These are phyloP conservation scores for Globisporangium apiculatum DNA, from an alignment of 352 stramenopile species.

Conservation along the genomic window DNA sequence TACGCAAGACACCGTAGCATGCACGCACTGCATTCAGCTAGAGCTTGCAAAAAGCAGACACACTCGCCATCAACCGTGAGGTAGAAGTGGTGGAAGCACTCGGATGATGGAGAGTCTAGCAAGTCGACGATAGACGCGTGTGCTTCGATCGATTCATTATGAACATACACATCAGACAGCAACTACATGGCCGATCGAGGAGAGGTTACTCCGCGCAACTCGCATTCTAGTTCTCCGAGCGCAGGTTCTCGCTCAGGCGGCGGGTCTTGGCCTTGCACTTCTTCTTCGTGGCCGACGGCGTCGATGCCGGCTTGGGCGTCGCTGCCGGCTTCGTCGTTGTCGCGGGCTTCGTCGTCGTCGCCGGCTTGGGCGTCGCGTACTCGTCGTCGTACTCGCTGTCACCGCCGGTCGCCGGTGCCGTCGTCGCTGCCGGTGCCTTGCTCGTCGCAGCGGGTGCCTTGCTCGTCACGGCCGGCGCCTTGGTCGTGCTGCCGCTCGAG, in stretches of 20 bases:
- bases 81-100: too few relatives aligned
- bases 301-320: neutral
- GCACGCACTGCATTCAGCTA: too few relatives aligned
- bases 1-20: too few relatives aligned
- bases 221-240: conserved; percentile 2
- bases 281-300: conserved; percentile 4
- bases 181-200: too few relatives aligned
- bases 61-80: too few relatives aligned
- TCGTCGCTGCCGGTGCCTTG: neutral
- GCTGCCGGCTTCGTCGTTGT: neutral
- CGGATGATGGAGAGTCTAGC: too few relatives aligned
- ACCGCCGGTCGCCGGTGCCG: neutral
- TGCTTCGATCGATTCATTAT: too few relatives aligned
- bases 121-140: too few relatives aligned
- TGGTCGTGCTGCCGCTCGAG: neutral
- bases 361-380: neutral
- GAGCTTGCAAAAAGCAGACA: too few relatives aligned
- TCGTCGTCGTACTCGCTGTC: neutral
- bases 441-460: neutral
- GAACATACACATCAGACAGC: too few relatives aligned
- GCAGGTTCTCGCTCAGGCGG: conserved; percentile 3
- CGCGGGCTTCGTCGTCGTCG: neutral
- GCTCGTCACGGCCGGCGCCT: neutral
- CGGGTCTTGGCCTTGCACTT: conserved; percentile 9
- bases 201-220: too few relatives aligned